A percentile compares a stretch with the other conserved stretches of the same genome.
phyloP scores from a whole-genome alignment of 2,329 filamentous ascomycete genomes.

The Colletotrichum acutatum region DNA sequence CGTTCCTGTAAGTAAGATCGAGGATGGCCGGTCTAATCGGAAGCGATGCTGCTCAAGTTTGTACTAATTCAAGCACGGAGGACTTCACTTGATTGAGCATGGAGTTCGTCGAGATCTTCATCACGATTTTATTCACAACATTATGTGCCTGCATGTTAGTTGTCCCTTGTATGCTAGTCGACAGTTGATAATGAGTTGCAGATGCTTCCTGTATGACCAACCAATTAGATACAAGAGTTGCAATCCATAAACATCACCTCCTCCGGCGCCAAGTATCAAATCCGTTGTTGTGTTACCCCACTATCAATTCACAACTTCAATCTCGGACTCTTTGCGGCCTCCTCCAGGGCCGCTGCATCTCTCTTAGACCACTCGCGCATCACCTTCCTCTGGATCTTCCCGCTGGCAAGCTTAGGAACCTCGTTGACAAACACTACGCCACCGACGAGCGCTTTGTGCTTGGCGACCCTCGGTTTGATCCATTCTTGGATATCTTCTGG shows the following conservation, averaged over 20 bases:
- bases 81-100: too few species aligned
- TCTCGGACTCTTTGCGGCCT: conserved; percentile 14
- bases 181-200: too few species aligned
- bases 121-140: too few species aligned
- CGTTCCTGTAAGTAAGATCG: too few species aligned
- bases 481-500: conserved; percentile 63
- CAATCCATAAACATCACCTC: neutral
- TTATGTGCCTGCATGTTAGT: too few species aligned
- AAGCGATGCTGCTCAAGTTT: too few species aligned
- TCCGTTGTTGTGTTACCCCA: neutral
- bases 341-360: conserved; percentile 52
- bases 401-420: conserved; percentile 66
- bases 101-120: too few species aligned
- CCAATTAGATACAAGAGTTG: too few species aligned
- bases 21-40: too few species aligned
- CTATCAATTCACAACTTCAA: conserved; percentile 23
- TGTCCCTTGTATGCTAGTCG: too few species aligned
- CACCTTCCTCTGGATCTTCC: conserved; percentile 67
- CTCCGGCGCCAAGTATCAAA: neutral
- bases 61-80: too few species aligned
- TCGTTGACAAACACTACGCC: conserved; percentile 66
- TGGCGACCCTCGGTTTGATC: conserved; percentile 58
- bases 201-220: too few species aligned
- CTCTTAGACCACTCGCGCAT: conserved; percentile 67
- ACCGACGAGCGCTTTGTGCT: conserved; percentile 62